Conservation (phyloP, 192 early-diverging fungal genomes). For the Mortierella claussenii region DNA sequence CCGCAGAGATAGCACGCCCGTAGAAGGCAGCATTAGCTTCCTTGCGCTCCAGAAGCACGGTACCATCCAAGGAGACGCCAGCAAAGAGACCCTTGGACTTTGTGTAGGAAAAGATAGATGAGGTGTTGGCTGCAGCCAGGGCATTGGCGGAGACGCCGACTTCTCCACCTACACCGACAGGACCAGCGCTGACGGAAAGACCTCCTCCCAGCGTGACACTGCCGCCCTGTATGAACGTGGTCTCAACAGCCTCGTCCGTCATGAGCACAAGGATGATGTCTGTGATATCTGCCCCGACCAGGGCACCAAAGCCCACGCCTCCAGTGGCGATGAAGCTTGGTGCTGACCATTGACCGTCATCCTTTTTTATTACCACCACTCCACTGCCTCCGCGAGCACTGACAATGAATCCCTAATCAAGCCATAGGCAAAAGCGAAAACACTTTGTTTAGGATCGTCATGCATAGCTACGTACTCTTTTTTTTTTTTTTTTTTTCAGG, state of each 20-base stretch:
- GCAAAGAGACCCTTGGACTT: constrained; percentile 92
- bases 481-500: too few relatives aligned
- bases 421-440: neutral
- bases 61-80: constrained; percentile 86
- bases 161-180: constrained; percentile 62
- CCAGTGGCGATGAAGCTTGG: constrained; percentile 88
- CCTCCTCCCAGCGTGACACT: constrained; percentile 92
- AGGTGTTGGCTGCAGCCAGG: constrained; percentile 61
- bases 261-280: constrained; percentile 95
- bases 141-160: constrained; percentile 54
- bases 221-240: constrained; percentile 86
- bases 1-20: constrained; percentile 73
- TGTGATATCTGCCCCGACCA: constrained; percentile 91
- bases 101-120: constrained; percentile 88
- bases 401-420: constrained; percentile 79
- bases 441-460: neutral
- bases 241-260: constrained; percentile 84
- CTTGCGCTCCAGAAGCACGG: constrained; percentile 83
- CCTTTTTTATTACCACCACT: constrained; percentile 75
- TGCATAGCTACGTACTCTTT: neutral
- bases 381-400: constrained; percentile 89
- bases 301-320: constrained; percentile 88
- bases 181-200: constrained; percentile 67
- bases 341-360: constrained; percentile 81
- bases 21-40: constrained; percentile 88